Evolutionary conservation across 345 rosid genomes (phyloP), one percentile per base, ranked within the genome.

Genomic region (Tarenaya hassleriana): DNA sequence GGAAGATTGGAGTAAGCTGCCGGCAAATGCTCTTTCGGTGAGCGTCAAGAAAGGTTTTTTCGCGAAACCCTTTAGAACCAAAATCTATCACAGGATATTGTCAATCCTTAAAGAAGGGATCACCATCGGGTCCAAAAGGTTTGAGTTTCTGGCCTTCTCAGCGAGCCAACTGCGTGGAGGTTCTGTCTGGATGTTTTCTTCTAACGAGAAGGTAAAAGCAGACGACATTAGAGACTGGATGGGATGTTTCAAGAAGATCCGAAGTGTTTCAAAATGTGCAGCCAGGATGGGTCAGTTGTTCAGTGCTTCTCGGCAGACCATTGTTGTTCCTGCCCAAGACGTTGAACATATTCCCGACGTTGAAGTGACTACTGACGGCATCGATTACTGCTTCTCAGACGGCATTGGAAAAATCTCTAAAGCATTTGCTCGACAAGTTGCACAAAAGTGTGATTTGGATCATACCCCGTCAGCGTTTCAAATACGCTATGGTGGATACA

Each of bases 231-330:
- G 98, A 73, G 86, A 77, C 51, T 91, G 95, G 96, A 91, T 87
- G 96, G 98, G 95, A 47, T 84, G 96, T 76, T 91, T 91, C 66
- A 77, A 82, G 42, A 81, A 70, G 48, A 84, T 91, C 38, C 75
- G 80, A 21, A 80, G 80, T 39, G 74, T 84, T 27, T 84, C 98
- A 9, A 91, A 87, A 63, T 84, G 90, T 73, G 92, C 98, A 47
- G 95, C 98, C 47, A 81, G 98, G 71, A 87, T 91, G 96, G 98
- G 98, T 58, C 98, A 91, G 55, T 60, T 87, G 64, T 91, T 91
- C 70, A 91, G 98, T 69, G 77, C 96, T 63, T 84, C 98, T 8
- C 29, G 41, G 52, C 95, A 82, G 67, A 87, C 96, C 5, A 57
- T 77, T 62, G 50, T 16, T 43, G 96, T 91, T 73, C 79, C 79